Conservation (phyloP, 2,329 filamentous ascomycete species). For the Neopestalotiopsis sp. region DNA sequence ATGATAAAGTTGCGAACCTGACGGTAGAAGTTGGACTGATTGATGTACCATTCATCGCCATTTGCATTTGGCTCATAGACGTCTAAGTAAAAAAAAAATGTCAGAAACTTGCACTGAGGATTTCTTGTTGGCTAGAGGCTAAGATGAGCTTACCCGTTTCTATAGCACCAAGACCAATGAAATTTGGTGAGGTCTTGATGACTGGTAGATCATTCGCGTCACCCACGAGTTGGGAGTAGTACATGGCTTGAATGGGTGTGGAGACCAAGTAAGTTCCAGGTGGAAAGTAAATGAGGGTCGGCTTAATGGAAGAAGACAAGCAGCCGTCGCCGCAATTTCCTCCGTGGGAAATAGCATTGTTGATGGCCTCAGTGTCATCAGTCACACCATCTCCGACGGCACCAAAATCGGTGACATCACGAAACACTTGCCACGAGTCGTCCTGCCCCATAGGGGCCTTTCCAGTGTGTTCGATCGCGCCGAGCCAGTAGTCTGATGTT, state of each 20-base stretch:
- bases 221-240: slow-evolving; percentile 3
- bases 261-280: background rate
- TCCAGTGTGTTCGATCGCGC: too few species aligned
- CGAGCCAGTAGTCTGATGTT: too few species aligned
- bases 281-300: background rate
- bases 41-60: background rate
- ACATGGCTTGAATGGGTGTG: background rate
- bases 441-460: too few species aligned
- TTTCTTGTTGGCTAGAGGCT: too few species aligned
- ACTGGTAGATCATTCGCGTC: background rate
- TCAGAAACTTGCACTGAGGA: too few species aligned
- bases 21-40: background rate
- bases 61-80: background rate
- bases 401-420: too few species aligned
- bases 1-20: slow-evolving; percentile 1
- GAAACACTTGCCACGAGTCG: too few species aligned
- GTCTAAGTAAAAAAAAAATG: too few species aligned
- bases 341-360: slow-evolving; percentile 50
- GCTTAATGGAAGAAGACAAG: background rate
- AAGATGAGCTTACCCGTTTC: too few species aligned
- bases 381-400: slow-evolving; percentile 69
- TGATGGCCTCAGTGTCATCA: slow-evolving; percentile 76
- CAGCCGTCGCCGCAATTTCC: background rate
- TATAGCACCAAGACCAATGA: background rate
- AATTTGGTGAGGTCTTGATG: background rate